phyloP scores from a whole-genome alignment of 2,329 filamentous ascomycete species.

The Diaporthe sp. region DNA sequence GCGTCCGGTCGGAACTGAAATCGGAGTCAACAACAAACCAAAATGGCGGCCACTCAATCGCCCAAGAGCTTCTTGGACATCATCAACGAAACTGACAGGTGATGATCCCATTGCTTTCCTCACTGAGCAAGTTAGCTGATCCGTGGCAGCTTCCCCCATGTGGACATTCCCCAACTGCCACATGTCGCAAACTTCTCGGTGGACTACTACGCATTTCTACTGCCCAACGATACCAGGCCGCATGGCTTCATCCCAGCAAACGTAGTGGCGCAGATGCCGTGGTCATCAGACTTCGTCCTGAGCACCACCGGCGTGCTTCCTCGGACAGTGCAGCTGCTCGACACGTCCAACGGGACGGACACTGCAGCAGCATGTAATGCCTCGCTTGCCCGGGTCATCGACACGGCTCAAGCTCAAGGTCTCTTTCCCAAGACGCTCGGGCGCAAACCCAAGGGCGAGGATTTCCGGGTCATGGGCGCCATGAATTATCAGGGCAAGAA shows the following conservation, averaged over 20 bases:
- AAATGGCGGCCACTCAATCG: constrained; percentile 13
- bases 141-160: constrained; percentile 58
- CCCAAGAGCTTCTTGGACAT: constrained; percentile 35
- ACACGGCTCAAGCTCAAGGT: constrained; percentile 51
- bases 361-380: constrained; percentile 49
- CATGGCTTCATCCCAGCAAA: constrained; percentile 64
- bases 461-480: constrained; percentile 49
- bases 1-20: neutral
- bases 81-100: constrained; percentile 38
- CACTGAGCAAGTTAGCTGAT: neutral
- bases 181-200: constrained; percentile 45
- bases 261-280: constrained; percentile 61
- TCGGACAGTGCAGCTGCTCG: constrained; percentile 48
- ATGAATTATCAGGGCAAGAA: constrained; percentile 33
- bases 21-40: neutral
- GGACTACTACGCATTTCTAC: constrained; percentile 56
- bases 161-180: constrained; percentile 52
- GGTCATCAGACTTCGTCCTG: constrained; percentile 53
- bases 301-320: constrained; percentile 45
- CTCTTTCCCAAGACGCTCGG: constrained; percentile 52
- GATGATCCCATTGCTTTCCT: neutral
- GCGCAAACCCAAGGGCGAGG: constrained; percentile 49
- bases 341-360: constrained; percentile 45
- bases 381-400: constrained; percentile 55
- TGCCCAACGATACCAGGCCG: constrained; percentile 58